These are phyloP conservation scores for Gracilaria vermiculophylla DNA, from an alignment of 23 red algal species.

Conservation along the genomic window DNA sequence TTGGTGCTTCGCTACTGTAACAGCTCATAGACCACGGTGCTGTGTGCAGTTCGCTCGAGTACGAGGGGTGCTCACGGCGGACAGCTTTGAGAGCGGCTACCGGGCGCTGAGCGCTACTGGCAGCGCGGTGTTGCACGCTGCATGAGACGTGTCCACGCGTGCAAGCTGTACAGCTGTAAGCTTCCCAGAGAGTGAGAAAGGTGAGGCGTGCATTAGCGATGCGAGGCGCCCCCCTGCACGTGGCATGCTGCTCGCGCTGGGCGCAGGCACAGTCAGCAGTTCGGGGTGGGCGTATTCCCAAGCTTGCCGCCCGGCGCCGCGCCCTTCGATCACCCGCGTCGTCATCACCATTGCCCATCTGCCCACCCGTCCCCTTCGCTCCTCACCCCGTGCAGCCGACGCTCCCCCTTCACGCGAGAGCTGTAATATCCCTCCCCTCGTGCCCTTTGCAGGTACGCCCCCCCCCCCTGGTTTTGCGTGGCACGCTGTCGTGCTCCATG, in stretches of 20 bases:
- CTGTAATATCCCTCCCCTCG: background rate
- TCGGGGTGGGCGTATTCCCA: background rate
- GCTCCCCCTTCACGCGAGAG: background rate
- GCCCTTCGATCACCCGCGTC: background rate
- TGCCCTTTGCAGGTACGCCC: background rate
- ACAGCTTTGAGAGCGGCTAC: background rate
- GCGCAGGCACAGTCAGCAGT: conserved; percentile 18
- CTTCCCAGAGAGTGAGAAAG: too few species aligned
- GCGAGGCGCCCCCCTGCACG: background rate
- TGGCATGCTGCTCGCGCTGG: background rate
- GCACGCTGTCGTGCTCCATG: background rate
- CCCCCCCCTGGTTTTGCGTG: background rate
- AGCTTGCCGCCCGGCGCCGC: background rate
- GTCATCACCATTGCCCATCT: background rate
- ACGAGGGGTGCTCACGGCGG: background rate
- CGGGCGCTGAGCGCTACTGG: background rate
- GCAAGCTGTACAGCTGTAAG: background rate
- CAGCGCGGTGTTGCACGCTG: background rate
- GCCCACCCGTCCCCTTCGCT: background rate
- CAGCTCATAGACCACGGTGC: too few species aligned
- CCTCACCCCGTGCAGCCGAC: background rate
- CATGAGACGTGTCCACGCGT: background rate
- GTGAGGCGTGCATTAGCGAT: background rate
- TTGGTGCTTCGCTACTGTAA: background rate
- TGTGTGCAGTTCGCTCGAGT: background rate